A percentile compares a stretch with the other conserved stretches of the same genome.
Evolutionary conservation across 305 asterid species (phyloP).

Genomic region (Fraxinus paxiana): DNA sequence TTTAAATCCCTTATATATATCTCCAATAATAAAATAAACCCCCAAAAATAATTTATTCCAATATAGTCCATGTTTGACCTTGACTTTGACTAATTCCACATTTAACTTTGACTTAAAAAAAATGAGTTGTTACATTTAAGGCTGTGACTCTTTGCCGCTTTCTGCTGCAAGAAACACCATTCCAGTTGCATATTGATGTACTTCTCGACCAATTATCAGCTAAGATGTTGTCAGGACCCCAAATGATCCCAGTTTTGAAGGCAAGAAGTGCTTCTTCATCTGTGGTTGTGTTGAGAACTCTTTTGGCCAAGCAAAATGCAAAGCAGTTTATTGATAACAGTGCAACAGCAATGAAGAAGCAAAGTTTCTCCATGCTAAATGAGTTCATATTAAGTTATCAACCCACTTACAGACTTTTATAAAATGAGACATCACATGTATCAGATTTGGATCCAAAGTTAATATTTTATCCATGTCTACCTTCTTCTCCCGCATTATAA

Average conservation of each 20-base stretch:
- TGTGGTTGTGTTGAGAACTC: neutral
- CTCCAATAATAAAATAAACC: too few species aligned
- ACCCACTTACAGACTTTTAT: neutral
- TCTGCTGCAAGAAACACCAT: slow-evolving; percentile 24
- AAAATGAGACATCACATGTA: neutral
- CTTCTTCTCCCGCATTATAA: neutral
- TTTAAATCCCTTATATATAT: too few species aligned
- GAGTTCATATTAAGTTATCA: neutral
- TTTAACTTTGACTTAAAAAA: too few species aligned
- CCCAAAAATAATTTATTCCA: too few species aligned
- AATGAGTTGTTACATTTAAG: too few species aligned
- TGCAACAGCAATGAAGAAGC: neutral
- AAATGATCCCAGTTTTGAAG: slow-evolving; percentile 20
- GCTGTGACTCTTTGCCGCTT: slow-evolving; percentile 5
- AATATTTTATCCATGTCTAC: neutral
- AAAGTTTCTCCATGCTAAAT: neutral
- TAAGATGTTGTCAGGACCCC: slow-evolving; percentile 18
- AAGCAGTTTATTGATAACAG: neutral
- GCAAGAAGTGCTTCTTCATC: slow-evolving; percentile 27
- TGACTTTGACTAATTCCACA: too few species aligned
- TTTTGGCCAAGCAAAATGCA: neutral
- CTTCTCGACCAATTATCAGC: slow-evolving; percentile 25
- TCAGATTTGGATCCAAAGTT: neutral
- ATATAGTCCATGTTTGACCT: too few species aligned
- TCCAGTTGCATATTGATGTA: slow-evolving; percentile 28